Percentiles rank a stretch among this genome's conserved stretches.
Conservation (phyloP, 2,329 filamentous ascomycete species). For the Xylariaceae sp. region DNA sequence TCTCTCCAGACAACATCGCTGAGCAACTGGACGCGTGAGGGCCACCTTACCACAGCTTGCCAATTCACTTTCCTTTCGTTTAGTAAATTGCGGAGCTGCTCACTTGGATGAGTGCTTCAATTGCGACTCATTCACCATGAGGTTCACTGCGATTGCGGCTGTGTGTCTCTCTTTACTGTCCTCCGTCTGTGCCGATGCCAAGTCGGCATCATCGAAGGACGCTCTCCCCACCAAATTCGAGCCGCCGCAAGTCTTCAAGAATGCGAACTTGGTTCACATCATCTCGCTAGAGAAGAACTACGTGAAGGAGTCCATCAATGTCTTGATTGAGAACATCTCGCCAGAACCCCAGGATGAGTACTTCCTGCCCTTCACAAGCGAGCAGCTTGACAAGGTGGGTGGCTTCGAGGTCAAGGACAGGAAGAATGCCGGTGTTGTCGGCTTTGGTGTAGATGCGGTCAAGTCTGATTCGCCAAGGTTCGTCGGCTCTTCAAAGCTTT, state of each 20-base stretch:
- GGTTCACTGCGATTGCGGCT: slow-evolving; percentile 48
- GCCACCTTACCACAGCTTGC: slow-evolving; percentile 14
- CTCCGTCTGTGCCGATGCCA: slow-evolving; percentile 37
- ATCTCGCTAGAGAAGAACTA: slow-evolving; percentile 93
- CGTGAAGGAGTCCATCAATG: slow-evolving; percentile 83
- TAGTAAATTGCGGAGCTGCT: slow-evolving; percentile 23
- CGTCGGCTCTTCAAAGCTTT: slow-evolving; percentile 12
- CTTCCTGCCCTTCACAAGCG: slow-evolving; percentile 78
- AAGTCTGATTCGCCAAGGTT: slow-evolving; percentile 59
- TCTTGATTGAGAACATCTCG: slow-evolving; percentile 86
- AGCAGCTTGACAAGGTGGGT: slow-evolving; percentile 70
- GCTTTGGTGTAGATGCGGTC: slow-evolving; percentile 65
- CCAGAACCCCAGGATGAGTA: slow-evolving; percentile 78
- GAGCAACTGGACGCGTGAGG: slow-evolving; percentile 12
- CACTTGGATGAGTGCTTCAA: slow-evolving; percentile 30
- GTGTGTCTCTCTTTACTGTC: slow-evolving; percentile 55
- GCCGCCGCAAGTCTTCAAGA: slow-evolving; percentile 88
- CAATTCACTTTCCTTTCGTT: slow-evolving; percentile 10
- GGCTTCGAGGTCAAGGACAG: slow-evolving; percentile 89
- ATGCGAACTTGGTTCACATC: slow-evolving; percentile 82
- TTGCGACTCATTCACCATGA: slow-evolving; percentile 38
- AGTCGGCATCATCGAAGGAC: slow-evolving; percentile 50
- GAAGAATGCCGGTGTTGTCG: slow-evolving; percentile 64
- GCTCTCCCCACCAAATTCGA: slow-evolving; percentile 64
- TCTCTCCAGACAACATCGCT: slow-evolving; percentile 12